phyloP scores from a whole-genome alignment of 1,284 basidiomycete species.

The Erythrobasidium hasegawianum region DNA sequence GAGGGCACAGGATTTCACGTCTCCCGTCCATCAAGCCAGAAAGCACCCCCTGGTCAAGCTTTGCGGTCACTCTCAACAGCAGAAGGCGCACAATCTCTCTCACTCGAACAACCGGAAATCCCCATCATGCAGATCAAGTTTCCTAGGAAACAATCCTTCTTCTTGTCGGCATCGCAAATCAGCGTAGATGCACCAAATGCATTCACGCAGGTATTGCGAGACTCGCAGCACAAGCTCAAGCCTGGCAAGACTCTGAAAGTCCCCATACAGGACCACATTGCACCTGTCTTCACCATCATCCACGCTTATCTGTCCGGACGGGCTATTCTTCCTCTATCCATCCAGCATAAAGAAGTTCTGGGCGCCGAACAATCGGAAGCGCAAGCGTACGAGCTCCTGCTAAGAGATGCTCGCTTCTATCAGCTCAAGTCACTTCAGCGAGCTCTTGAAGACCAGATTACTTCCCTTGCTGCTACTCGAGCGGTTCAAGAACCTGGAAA shows the following conservation, averaged over 20 bases:
- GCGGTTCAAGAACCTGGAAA: no score
- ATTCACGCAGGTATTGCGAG: background rate
- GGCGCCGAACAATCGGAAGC: background rate
- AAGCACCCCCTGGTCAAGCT: no score
- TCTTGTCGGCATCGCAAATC: background rate
- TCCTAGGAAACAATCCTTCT: background rate
- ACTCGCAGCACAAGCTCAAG: background rate
- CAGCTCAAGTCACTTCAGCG: background rate
- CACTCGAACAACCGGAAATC: background rate
- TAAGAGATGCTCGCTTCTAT: background rate
- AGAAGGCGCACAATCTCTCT: no score
- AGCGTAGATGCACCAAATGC: constrained; percentile 2
- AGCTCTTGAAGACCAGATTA: background rate
- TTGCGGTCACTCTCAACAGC: no score
- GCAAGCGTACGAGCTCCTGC: background rate
- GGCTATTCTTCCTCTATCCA: constrained; percentile 1
- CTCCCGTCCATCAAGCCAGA: no score
- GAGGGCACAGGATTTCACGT: no score
- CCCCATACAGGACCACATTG: background rate
- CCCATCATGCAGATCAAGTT: background rate
- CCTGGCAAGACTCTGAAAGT: background rate
- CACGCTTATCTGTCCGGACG: background rate
- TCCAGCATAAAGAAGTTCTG: background rate
- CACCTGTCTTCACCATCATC: constrained; percentile 7
- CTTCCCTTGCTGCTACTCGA: background rate